Evolutionary conservation across 192 early-diverging fungal species (phyloP), one percentile per base, ranked within the genome.

Genomic region (Lobosporangium transversale): DNA sequence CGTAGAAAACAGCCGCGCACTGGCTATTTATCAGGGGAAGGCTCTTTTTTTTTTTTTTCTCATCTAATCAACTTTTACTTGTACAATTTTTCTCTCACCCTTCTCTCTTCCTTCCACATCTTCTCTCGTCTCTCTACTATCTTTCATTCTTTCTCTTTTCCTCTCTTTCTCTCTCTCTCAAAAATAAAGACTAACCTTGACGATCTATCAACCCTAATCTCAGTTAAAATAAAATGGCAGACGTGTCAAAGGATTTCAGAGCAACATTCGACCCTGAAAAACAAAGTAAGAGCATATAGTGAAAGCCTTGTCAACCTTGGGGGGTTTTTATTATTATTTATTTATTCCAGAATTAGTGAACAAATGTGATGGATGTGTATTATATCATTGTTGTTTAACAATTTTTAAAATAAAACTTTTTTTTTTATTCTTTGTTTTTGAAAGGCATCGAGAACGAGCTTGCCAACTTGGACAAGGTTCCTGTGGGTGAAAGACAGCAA

Each of bases 181-280:
- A n/a, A n/a, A n/a, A n/a, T n/a, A n/a, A n/a, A n/a, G n/a, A n/a
- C n/a, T n/a, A n/a, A n/a, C n/a, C n/a, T n/a, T n/a, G n/a, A n/a
- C n/a, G n/a, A n/a, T n/a, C n/a, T n/a, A n/a, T n/a, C n/a, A n/a
- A n/a, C n/a, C n/a, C n/a, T n/a, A n/a, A n/a, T n/a, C n/a, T n/a
- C n/a, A n/a, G n/a, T n/a, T n/a, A n/a, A n/a, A n/a, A n/a, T 31
- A 68, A 33, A 20, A 61, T 66, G 12, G 45, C 66, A 12, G 80
- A 82, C 18, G 59, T 53, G 26, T 36, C 69, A 23, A 73, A 47
- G 24, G 57, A 68, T 30, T 79, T 82, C 48, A 67, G 66, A 24
- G 56, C 56, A 3, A 49, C 44, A 15, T 79, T 82, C 52, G 73
- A 82, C 33, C 43, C 56, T 8, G 70, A 69, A 36, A 47, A 62